Conservation (phyloP, 1,139 yeast species). For the Taphrina communis region DNA sequence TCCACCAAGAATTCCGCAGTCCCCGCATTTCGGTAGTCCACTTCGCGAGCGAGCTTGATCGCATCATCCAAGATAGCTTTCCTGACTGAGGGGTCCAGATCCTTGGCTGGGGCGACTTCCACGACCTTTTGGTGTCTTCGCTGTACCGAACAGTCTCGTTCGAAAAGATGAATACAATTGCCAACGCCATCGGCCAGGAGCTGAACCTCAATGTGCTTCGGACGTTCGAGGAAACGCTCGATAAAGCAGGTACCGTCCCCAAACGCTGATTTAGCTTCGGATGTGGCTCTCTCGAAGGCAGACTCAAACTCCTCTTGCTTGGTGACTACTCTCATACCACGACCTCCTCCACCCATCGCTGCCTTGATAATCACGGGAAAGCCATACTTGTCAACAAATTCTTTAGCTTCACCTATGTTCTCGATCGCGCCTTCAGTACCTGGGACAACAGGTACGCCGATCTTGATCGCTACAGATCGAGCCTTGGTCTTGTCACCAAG, state of each 20-base stretch:
- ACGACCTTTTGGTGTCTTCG: constrained; percentile 99
- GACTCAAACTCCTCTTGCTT: constrained; percentile 93
- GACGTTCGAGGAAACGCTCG: constrained; percentile 91
- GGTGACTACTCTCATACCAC: constrained; percentile 99
- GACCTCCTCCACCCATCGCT: constrained; percentile 99
- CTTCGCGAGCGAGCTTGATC: constrained; percentile 83
- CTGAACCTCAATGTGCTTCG: constrained; percentile 98
- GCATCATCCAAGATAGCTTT: constrained; percentile 94
- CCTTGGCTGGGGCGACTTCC: constrained; percentile 98
- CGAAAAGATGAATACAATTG: constrained; percentile 91
- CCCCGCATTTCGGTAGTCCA: constrained; percentile 96
- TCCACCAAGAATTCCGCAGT: constrained; percentile 98
- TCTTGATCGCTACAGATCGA: constrained; percentile 78
- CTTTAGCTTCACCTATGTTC: constrained; percentile 73
- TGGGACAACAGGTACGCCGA: constrained; percentile 91
- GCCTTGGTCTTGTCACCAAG: constrained; percentile 99
- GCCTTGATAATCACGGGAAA: constrained; percentile 98
- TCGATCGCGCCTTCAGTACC: constrained; percentile 98
- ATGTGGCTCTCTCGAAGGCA: constrained; percentile 90
- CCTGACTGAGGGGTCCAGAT: constrained; percentile 77
- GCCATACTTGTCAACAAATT: constrained; percentile 81
- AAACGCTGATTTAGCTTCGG: constrained; percentile 92
- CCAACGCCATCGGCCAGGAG: constrained; percentile 92
- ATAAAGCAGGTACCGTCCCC: constrained; percentile 99
- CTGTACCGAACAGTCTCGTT: constrained; percentile 98